Evolutionary conservation across 2,329 filamentous ascomycete species (phyloP).

Genomic region (Neoarthrinium moseri): DNA sequence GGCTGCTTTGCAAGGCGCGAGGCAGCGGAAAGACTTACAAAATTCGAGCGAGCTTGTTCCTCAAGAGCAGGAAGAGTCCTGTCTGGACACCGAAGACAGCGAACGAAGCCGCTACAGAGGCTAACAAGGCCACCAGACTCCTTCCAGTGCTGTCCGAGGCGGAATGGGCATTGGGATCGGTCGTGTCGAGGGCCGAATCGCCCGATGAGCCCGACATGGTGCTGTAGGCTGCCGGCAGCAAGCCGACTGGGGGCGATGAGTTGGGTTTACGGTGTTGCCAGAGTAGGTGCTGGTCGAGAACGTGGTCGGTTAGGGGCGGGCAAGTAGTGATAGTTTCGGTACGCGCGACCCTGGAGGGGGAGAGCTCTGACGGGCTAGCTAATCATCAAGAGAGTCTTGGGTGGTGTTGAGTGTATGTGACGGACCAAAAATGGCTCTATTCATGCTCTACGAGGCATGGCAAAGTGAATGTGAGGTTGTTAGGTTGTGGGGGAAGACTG

Average conservation of each 20-base stretch:
- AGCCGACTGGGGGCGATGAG: slow-evolving; percentile 1
- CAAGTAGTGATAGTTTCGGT: too few species aligned
- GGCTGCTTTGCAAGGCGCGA: too few species aligned
- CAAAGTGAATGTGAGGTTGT: too few species aligned
- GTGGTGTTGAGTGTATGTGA: not conserved
- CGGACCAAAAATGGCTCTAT: not conserved
- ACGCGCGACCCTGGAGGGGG: too few species aligned
- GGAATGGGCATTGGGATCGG: slow-evolving; percentile 7
- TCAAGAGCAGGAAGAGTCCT: slow-evolving; percentile 70
- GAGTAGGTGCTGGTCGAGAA: too few species aligned
- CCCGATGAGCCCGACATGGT: too few species aligned
- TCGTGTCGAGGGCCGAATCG: not conserved
- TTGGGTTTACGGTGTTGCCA: not conserved
- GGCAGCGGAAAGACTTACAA: slow-evolving; percentile 59
- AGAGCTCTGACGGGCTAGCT: too few species aligned
- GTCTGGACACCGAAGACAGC: slow-evolving; percentile 64
- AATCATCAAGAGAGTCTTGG: too few species aligned
- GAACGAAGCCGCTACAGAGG: slow-evolving; percentile 62
- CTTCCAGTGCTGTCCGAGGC: slow-evolving; percentile 37
- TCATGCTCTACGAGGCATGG: not conserved
- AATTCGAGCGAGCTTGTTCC: slow-evolving; percentile 77
- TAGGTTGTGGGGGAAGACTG: not conserved
- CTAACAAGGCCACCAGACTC: slow-evolving; percentile 57
- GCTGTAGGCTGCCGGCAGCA: slow-evolving; percentile 6
- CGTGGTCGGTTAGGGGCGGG: too few species aligned